Conservation (phyloP, 2,329 filamentous ascomycete genomes). For the Karstenula rhodostoma region DNA sequence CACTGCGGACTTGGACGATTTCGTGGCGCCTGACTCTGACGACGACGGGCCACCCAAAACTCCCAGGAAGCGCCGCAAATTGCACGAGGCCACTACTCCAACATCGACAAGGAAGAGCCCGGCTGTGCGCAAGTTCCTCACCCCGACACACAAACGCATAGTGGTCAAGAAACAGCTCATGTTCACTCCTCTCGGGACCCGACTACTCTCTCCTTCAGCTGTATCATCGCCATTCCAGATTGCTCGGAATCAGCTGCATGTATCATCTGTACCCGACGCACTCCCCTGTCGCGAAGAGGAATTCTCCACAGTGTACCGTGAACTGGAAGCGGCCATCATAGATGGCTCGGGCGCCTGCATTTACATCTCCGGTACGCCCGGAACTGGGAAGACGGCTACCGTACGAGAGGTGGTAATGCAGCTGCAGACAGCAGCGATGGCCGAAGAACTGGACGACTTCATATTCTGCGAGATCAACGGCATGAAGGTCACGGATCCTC, state of each 20-base stretch:
- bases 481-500: slow-evolving; percentile 98
- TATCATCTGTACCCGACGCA: slow-evolving; percentile 88
- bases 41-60: slow-evolving; percentile 53
- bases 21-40: slow-evolving; percentile 53
- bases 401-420: slow-evolving; percentile 93
- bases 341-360: slow-evolving; percentile 96
- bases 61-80: slow-evolving; percentile 59
- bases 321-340: slow-evolving; percentile 91
- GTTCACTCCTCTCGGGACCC: slow-evolving; percentile 93
- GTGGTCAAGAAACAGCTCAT: slow-evolving; percentile 87
- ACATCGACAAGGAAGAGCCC: slow-evolving; percentile 56
- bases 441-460: slow-evolving; percentile 96
- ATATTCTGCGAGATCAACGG: slow-evolving; percentile 99
- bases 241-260: slow-evolving; percentile 87
- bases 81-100: slow-evolving; percentile 53
- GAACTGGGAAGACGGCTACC: slow-evolving; percentile 96
- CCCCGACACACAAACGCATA: slow-evolving; percentile 72
- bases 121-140: slow-evolving; percentile 63
- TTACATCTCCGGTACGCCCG: slow-evolving; percentile 98
- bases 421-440: slow-evolving; percentile 83
- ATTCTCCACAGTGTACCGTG: slow-evolving; percentile 89
- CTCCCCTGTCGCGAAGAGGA: slow-evolving; percentile 92
- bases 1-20: slow-evolving; percentile 53
- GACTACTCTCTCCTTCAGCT: slow-evolving; percentile 78
- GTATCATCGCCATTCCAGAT: slow-evolving; percentile 90